A percentile compares a stretch with the other conserved stretches of the same genome.
Evolutionary conservation across 1,284 basidiomycete species (phyloP).

Genomic region (Caloboletus inedulis): DNA sequence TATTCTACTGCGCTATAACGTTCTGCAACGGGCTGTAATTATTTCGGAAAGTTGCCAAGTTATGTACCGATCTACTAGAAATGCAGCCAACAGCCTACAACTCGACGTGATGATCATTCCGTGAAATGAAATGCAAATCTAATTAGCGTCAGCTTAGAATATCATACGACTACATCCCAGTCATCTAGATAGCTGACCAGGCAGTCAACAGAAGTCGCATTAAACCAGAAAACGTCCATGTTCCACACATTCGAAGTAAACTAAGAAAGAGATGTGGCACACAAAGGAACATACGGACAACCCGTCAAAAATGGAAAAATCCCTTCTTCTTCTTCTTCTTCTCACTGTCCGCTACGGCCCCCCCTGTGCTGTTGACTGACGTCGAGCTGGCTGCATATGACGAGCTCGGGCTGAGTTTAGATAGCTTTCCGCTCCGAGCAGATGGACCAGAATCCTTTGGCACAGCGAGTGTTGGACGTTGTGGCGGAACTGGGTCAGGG

Average conservation of each 20-base stretch:
- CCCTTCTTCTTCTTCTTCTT: slow-evolving; percentile 80
- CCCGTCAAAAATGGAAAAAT: slow-evolving; percentile 61
- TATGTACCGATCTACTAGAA: background rate
- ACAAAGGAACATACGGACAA: background rate
- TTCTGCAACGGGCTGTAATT: background rate
- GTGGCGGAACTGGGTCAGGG: slow-evolving; percentile 56
- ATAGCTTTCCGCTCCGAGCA: slow-evolving; percentile 32
- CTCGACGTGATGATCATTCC: slow-evolving; percentile 25
- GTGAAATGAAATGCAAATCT: slow-evolving; percentile 9
- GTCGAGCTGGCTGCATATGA: slow-evolving; percentile 50
- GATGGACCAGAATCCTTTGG: slow-evolving; percentile 35
- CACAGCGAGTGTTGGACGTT: slow-evolving; percentile 31
- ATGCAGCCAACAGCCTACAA: background rate
- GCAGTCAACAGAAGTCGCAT: background rate
- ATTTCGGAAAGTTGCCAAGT: background rate
- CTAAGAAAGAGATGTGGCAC: background rate
- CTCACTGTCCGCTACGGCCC: slow-evolving; percentile 41
- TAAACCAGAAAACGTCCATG: background rate
- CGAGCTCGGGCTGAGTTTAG: slow-evolving; percentile 34
- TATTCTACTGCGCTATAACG: background rate
- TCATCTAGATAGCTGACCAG: slow-evolving; percentile 1
- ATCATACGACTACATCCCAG: slow-evolving; percentile 6
- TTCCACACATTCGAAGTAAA: background rate
- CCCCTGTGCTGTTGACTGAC: slow-evolving; percentile 42
- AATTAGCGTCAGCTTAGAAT: slow-evolving; percentile 21